Conservation (phyloP, 257 asterid species). For the Solanum sejunctum region DNA sequence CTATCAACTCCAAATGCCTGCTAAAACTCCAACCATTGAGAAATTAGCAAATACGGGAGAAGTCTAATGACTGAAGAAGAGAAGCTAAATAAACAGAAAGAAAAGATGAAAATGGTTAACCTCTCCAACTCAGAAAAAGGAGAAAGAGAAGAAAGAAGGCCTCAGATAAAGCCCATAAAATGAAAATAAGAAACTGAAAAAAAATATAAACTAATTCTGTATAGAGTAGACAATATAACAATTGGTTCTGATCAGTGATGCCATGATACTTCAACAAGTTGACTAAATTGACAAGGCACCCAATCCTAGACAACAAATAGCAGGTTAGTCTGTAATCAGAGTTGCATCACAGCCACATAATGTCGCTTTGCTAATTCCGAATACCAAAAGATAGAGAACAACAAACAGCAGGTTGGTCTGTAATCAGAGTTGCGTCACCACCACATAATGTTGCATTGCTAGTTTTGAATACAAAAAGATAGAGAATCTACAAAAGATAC, state of each 20-base stretch:
- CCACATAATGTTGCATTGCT: neutral
- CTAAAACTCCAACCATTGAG: neutral
- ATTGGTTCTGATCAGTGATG: neutral
- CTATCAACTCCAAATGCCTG: neutral
- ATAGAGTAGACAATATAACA: neutral
- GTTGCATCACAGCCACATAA: neutral
- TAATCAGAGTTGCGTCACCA: neutral
- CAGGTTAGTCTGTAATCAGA: neutral
- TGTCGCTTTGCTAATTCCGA: neutral
- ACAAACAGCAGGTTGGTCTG: neutral
- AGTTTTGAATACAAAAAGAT: neutral
- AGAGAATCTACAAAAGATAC: neutral
- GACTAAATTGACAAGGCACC: neutral
- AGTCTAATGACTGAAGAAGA: neutral
- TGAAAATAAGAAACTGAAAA: neutral
- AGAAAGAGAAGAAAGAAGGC: neutral
- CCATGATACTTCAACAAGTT: neutral
- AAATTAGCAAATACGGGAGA: neutral
- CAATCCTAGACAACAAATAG: neutral
- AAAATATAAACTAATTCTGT: neutral
- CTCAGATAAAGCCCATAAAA: neutral
- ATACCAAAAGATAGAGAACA: neutral
- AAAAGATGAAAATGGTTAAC: neutral
- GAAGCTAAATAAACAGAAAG: neutral
- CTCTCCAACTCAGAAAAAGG: neutral